These are phyloP conservation scores for Rehmannia glutinosa DNA, from an alignment of 257 asterid genomes.

Conservation along the genomic window DNA sequence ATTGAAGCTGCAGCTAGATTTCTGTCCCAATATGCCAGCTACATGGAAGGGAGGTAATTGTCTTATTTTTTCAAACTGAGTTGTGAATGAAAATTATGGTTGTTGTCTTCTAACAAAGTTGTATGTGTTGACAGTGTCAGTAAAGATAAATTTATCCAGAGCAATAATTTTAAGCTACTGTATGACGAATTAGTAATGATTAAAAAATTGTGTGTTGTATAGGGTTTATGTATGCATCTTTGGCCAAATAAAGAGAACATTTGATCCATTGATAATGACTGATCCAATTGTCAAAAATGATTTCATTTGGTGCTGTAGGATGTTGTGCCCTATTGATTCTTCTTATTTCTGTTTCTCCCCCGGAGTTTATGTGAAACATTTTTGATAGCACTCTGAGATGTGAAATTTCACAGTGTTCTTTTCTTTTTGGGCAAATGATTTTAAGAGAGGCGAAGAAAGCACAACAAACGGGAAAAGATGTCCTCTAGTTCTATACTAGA, in stretches of 20 bases:
- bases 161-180: not conserved
- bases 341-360: not conserved
- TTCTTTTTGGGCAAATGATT: no score
- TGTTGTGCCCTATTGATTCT: not conserved
- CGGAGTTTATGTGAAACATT: not conserved
- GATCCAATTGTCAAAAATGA: not conserved
- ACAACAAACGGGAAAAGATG: no score
- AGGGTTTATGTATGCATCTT: constrained; percentile 6
- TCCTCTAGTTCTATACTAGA: not conserved
- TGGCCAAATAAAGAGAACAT: not conserved
- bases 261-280: not conserved
- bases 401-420: not conserved
- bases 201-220: not conserved
- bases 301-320: not conserved
- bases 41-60: constrained; percentile 61
- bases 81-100: not conserved
- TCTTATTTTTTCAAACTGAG: constrained; percentile 8
- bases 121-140: not conserved
- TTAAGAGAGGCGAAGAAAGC: no score
- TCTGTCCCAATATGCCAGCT: constrained; percentile 51
- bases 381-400: not conserved
- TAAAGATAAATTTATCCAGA: not conserved
- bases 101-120: constrained; percentile 4
- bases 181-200: not conserved
- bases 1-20: constrained; percentile 68